Base-by-base conservation (phyloP, 2,329 filamentous ascomycete species). In the Cryphonectria nitschkei region DNA sequence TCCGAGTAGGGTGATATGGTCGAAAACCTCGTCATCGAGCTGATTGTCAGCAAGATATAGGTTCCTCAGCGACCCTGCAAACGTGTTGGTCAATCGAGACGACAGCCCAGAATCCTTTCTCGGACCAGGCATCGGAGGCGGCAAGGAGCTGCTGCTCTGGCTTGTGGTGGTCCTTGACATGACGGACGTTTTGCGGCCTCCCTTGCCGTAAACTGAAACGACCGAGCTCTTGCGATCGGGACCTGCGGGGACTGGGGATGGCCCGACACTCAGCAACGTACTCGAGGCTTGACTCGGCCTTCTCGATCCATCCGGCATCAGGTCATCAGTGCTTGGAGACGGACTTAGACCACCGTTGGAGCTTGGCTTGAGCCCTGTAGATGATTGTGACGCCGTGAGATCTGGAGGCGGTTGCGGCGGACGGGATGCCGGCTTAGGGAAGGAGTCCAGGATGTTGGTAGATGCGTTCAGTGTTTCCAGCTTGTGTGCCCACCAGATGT, bases 401-500 rank as follows among this genome's bases (percentile, higher is more conserved):
- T 90, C 88, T 11, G 84, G 85, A 2, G 88, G 87, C 13, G 86
- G 80, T 66, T 92, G 89, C 26, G 90, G 88, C 63, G 89, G 84
- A 64, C 93, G 89, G 11, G 92, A 92, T 1, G 90, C 87, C 32
- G 93, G 93, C 78, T 97, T 98, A 0, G 96, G 96, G 78, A 99
- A 98, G 56, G 89, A 90, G 66, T 95, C 92, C 29, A 99, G 85
- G 8, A 98, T 91, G 76, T 99, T 99, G 14, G 96, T 98, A 0
- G 95, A 98, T 16, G 97, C 91, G 76, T 99, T 99, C 71, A 99
- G 87, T 0, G 92, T 95, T 80, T 98, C 95, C 68, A 99, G 82
- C 78, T 92, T 94, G 76, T 92, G 91, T 67, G 95, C 95, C 85
- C 93, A 95, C 96, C 96, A 99, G n/a, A 99, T 87, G 78, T 99